A percentile compares a stretch with the other conserved stretches of the same genome.
phyloP scores from a whole-genome alignment of 2,329 filamentous ascomycete genomes.

The Bipolaris cookei region DNA sequence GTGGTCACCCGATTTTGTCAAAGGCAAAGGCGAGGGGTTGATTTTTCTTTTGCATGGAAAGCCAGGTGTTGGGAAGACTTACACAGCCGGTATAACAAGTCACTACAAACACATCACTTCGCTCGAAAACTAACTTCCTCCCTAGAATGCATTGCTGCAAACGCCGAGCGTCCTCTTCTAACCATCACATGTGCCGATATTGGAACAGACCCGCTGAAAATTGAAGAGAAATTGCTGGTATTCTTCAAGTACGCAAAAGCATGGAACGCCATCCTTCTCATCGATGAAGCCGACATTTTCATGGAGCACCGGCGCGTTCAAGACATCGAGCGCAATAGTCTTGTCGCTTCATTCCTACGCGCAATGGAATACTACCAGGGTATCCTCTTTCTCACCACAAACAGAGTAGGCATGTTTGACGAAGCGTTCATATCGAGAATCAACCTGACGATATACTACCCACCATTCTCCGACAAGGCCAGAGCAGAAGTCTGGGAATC shows the following conservation, averaged over 20 bases:
- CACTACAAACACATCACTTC: background rate
- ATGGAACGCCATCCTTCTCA: constrained; percentile 32
- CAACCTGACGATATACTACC: constrained; percentile 78
- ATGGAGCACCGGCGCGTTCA: constrained; percentile 41
- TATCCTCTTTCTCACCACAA: constrained; percentile 48
- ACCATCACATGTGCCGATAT: constrained; percentile 25
- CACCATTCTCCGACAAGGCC: constrained; percentile 12
- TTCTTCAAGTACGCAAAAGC: constrained; percentile 24
- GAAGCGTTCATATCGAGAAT: constrained; percentile 87
- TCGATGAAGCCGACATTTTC: constrained; percentile 49
- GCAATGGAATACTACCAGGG: constrained; percentile 50
- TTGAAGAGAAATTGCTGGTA: constrained; percentile 21
- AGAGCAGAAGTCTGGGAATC: constrained; percentile 26
- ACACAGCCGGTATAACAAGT: constrained; percentile 22
- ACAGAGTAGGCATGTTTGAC: constrained; percentile 67
- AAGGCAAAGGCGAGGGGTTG: constrained; percentile 30
- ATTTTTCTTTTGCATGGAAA: constrained; percentile 33
- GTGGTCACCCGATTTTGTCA: constrained; percentile 10
- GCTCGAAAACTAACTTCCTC: background rate
- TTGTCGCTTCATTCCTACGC: constrained; percentile 46
- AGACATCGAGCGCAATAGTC: constrained; percentile 41
- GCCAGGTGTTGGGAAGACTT: constrained; percentile 35
- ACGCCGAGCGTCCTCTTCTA: constrained; percentile 23
- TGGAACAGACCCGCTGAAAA: constrained; percentile 18
- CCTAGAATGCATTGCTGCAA: constrained; percentile 21